A percentile compares a stretch with the other conserved stretches of the same genome.
Evolutionary conservation across 2,329 filamentous ascomycete genomes (phyloP).

Genomic region (Penicillium palitans): DNA sequence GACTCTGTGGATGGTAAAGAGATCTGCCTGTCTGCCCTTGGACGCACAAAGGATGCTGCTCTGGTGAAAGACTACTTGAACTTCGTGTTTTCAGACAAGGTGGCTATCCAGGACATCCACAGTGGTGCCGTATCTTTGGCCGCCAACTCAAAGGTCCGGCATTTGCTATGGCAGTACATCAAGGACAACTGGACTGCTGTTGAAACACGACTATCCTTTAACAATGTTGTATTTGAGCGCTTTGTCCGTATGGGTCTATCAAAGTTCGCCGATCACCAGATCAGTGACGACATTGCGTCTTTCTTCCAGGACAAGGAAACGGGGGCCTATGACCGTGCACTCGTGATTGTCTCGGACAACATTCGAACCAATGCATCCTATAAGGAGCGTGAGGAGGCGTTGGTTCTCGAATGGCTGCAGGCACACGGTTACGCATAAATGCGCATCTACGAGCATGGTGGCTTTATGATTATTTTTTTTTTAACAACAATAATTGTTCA

Average conservation of each 20-base stretch:
- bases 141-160: conserved; percentile 70
- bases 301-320: conserved; percentile 91
- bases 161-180: conserved; percentile 79
- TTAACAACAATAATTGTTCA: neutral
- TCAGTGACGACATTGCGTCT: conserved; percentile 71
- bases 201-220: conserved; percentile 69
- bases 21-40: conserved; percentile 74
- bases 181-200: conserved; percentile 79
- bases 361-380: conserved; percentile 82
- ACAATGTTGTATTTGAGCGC: conserved; percentile 85
- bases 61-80: conserved; percentile 68
- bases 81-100: conserved; percentile 79
- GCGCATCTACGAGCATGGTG: neutral
- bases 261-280: conserved; percentile 71
- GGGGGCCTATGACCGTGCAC: conserved; percentile 77
- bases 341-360: conserved; percentile 82
- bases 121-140: conserved; percentile 72
- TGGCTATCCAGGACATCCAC: conserved; percentile 85
- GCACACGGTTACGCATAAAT: conserved; percentile 57
- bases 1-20: conserved; percentile 90
- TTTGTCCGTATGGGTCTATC: conserved; percentile 77
- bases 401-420: conserved; percentile 76
- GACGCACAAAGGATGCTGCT: conserved; percentile 67
- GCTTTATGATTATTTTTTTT: neutral
- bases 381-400: conserved; percentile 69